Evolutionary conservation across 495 filamentous ascomycete genomes (phyloP).

Genomic region (Glarea lozoyensis): DNA sequence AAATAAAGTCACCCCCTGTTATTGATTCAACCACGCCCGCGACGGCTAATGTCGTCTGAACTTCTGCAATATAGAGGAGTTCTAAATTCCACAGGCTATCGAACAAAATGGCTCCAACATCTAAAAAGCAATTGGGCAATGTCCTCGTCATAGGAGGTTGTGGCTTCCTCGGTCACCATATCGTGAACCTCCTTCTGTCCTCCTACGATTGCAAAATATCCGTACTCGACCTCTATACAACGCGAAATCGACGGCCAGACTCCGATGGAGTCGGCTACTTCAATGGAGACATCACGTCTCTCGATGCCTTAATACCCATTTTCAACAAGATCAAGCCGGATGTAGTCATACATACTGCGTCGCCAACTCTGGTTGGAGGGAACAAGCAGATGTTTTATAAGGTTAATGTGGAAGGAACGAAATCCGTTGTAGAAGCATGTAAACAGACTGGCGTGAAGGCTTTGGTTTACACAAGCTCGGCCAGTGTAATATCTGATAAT

Average conservation of each 20-base stretch:
- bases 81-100: not conserved
- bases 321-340: slow-evolving; percentile 69
- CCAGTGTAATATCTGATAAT: slow-evolving; percentile 78
- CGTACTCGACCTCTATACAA: slow-evolving; percentile 80
- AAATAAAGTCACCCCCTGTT: too few relatives aligned
- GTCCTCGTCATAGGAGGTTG: slow-evolving; percentile 62
- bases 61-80: not conserved
- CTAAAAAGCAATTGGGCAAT: slow-evolving; percentile 31
- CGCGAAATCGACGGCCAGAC: slow-evolving; percentile 62
- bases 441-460: slow-evolving; percentile 73
- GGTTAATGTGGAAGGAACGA: slow-evolving; percentile 91
- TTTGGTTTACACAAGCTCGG: slow-evolving; percentile 90
- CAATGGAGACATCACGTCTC: slow-evolving; percentile 80
- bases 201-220: slow-evolving; percentile 52
- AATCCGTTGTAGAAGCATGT: slow-evolving; percentile 65
- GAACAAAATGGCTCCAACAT: not conserved
- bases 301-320: slow-evolving; percentile 50
- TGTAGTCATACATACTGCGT: slow-evolving; percentile 93
- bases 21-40: too few relatives aligned
- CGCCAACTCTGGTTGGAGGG: slow-evolving; percentile 46
- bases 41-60: not conserved
- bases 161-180: slow-evolving; percentile 63
- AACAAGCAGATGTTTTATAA: slow-evolving; percentile 58
- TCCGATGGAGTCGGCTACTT: slow-evolving; percentile 64
- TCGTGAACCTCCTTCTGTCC: slow-evolving; percentile 51